phyloP scores from a whole-genome alignment of 345 rosid genomes.

The Linum trigynum region DNA sequence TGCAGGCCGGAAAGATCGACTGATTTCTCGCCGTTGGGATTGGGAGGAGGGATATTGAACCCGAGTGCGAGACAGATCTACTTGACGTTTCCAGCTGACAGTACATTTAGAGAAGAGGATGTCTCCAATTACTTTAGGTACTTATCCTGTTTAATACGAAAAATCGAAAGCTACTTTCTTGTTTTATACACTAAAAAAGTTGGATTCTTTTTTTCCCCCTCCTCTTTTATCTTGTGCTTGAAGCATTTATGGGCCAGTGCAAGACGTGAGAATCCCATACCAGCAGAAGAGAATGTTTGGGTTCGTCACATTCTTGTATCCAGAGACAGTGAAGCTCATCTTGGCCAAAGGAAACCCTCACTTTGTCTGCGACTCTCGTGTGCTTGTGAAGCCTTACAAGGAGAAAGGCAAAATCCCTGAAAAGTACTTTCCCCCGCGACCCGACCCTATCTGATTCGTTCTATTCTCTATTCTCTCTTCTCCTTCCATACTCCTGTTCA shows the following conservation, averaged over 20 bases:
- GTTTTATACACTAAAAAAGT: background rate
- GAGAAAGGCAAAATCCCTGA: constrained; percentile 1
- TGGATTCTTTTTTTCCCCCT: background rate
- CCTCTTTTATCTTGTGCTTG: background rate
- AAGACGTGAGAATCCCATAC: constrained; percentile 2
- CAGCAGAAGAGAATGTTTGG: constrained; percentile 4
- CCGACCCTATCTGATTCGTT: background rate
- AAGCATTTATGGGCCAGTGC: constrained; percentile 1
- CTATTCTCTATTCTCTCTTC: background rate
- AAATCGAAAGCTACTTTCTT: background rate
- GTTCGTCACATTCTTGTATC: background rate
- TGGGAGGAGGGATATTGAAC: background rate
- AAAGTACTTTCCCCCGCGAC: background rate
- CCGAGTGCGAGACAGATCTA: background rate
- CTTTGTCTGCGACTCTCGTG: constrained; percentile 2
- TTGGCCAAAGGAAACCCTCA: constrained; percentile 4
- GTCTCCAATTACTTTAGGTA: constrained; percentile 4
- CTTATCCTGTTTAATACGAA: background rate
- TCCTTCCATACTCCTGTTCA: background rate
- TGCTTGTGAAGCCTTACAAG: constrained; percentile 7
- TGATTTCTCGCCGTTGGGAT: background rate
- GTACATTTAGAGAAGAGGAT: constrained; percentile 1
- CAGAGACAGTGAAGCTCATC: constrained; percentile 4
- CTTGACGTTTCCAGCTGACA: constrained; percentile 5
- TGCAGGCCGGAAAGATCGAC: background rate